These are phyloP conservation scores for Diphasiastrum complanatum DNA, from an alignment of 83 land plant genomes.

Conservation along the genomic window DNA sequence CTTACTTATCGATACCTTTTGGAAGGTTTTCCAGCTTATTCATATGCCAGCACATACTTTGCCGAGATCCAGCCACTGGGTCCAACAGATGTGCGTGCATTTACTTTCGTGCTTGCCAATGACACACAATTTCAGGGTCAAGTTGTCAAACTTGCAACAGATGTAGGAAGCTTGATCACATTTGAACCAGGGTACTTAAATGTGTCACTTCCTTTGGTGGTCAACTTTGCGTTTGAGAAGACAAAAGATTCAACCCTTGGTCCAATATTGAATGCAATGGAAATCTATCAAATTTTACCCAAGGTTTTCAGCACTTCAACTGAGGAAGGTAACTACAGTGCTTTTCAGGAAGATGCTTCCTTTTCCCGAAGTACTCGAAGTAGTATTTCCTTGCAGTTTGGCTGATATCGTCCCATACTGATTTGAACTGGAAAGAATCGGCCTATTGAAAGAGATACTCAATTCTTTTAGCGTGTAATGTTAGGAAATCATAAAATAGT, in stretches of 20 bases:
- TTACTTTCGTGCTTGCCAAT: constrained; percentile 44
- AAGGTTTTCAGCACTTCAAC: constrained; percentile 35
- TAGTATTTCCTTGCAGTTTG: background rate
- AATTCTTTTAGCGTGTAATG: too few relatives aligned
- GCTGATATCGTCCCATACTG: too few relatives aligned
- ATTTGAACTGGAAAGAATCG: too few relatives aligned
- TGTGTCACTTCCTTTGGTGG: constrained; percentile 48
- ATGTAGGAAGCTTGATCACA: constrained; percentile 51
- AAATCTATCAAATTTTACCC: constrained; percentile 49
- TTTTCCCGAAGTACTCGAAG: constrained; percentile 3
- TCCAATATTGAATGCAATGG: constrained; percentile 73
- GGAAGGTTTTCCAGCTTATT: constrained; percentile 57
- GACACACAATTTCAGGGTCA: constrained; percentile 29
- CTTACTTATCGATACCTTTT: constrained; percentile 53
- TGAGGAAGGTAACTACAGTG: constrained; percentile 46
- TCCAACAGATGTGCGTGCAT: constrained; percentile 47
- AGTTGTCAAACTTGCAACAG: constrained; percentile 50
- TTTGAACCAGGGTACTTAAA: constrained; percentile 62
- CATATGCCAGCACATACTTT: constrained; percentile 66
- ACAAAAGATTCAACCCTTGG: constrained; percentile 50
- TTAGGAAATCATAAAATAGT: too few relatives aligned
- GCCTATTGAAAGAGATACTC: too few relatives aligned
- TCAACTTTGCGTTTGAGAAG: constrained; percentile 44
- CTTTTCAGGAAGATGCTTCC: background rate
- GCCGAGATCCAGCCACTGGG: constrained; percentile 66